Evolutionary conservation across 139 green algal species (phyloP).

Genomic region (Medakamo hakoo): DNA sequence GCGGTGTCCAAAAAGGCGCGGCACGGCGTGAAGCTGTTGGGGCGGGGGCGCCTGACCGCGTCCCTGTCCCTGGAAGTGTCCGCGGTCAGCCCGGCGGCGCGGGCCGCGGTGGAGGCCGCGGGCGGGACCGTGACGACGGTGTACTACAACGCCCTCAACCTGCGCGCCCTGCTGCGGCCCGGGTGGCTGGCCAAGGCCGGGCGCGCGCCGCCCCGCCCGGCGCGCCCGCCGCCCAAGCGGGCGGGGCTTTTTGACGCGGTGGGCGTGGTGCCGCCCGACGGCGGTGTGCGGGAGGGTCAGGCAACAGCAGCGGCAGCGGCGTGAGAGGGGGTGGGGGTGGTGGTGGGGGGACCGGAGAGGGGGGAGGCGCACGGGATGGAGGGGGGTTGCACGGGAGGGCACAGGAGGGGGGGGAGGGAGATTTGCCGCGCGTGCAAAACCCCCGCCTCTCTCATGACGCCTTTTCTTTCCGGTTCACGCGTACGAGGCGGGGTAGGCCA

Average conservation of each 20-base stretch:
- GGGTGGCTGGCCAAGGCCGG: conserved; percentile 53
- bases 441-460: background rate
- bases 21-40: conserved; percentile 78
- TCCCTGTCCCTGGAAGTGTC: conserved; percentile 49
- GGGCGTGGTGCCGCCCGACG: conserved; percentile 24
- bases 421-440: too few relatives aligned
- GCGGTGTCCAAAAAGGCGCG: conserved; percentile 39
- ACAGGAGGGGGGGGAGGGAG: too few relatives aligned
- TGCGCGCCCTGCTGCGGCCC: conserved; percentile 61
- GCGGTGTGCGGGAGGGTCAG: too few relatives aligned
- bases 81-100: conserved; percentile 27
- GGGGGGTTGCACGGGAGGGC: too few relatives aligned
- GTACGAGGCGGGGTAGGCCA: background rate
- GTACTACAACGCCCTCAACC: conserved; percentile 77
- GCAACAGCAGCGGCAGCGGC: too few relatives aligned
- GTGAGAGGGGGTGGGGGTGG: too few relatives aligned
- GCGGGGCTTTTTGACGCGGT: conserved; percentile 38
- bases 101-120: conserved; percentile 35
- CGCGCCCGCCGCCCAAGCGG: conserved; percentile 44
- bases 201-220: conserved; percentile 49
- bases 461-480: background rate
- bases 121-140: conserved; percentile 71
- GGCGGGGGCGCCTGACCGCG: conserved; percentile 18
- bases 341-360: too few relatives aligned
- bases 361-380: too few relatives aligned